Conservation (phyloP, 2,329 filamentous ascomycete species). For the Exserohilum turcica region DNA sequence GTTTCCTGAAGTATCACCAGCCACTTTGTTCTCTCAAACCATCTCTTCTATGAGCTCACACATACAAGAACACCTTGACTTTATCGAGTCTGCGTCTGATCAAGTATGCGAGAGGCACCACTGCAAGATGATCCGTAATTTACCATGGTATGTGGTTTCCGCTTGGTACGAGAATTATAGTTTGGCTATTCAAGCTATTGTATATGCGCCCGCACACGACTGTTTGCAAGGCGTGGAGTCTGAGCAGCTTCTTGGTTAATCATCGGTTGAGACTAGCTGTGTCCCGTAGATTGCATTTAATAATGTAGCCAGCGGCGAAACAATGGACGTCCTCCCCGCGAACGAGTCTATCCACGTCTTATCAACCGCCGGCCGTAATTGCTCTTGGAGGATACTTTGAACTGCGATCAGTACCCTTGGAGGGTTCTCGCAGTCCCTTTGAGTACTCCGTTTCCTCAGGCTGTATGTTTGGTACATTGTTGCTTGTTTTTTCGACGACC, state of each 20-base stretch:
- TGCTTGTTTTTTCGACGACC: not conserved
- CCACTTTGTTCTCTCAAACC: not conserved
- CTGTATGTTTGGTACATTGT: not conserved
- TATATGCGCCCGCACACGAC: no score
- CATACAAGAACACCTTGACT: no score
- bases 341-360: slow-evolving; percentile 22
- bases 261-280: not conserved
- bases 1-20: not conserved
- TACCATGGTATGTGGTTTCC: no score
- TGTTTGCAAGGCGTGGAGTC: no score
- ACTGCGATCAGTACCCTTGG: slow-evolving; percentile 34
- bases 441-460: slow-evolving; percentile 26
- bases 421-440: slow-evolving; percentile 38
- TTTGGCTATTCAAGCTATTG: no score
- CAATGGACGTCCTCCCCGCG: slow-evolving; percentile 21
- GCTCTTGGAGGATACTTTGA: slow-evolving; percentile 39
- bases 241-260: not conserved
- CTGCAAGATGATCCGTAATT: no score
- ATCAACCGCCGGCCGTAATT: slow-evolving; percentile 15
- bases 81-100: no score
- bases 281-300: not conserved
- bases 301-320: slow-evolving; percentile 24
- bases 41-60: no score
- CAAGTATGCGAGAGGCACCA: no score
- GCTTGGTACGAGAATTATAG: no score